A percentile compares a stretch with the other conserved stretches of the same genome.
Evolutionary conservation across 352 stramenopile genomes (phyloP).

Genomic region (Elongisporangium undulatum): DNA sequence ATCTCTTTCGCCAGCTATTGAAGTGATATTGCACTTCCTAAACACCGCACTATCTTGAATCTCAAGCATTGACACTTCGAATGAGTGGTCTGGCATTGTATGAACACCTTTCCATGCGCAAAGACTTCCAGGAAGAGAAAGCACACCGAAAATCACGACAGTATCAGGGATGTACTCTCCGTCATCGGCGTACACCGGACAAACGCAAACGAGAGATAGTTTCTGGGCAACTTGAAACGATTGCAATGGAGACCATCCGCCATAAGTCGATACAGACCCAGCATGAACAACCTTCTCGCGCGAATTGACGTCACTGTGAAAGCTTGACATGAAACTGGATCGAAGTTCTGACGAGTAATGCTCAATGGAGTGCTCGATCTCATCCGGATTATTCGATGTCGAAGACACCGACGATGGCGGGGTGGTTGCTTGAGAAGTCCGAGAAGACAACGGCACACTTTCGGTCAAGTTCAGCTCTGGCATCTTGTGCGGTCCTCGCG

Average conservation of each 20-base stretch:
- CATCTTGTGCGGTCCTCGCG: constrained; percentile 5
- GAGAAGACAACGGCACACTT: not conserved
- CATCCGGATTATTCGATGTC: constrained; percentile 4
- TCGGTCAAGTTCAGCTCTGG: not conserved
- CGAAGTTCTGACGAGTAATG: constrained; percentile 26
- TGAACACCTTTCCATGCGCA: constrained; percentile 61
- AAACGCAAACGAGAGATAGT: constrained; percentile 53
- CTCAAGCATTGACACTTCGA: constrained; percentile 41
- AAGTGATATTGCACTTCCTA: constrained; percentile 60
- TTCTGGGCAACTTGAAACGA: constrained; percentile 23
- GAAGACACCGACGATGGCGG: constrained; percentile 1
- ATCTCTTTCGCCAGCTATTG: constrained; percentile 70
- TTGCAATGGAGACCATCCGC: constrained; percentile 55
- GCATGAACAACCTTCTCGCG: constrained; percentile 45
- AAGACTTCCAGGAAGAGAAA: constrained; percentile 39
- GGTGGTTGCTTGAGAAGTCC: not conserved
- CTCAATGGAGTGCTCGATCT: constrained; percentile 10
- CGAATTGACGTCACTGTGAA: constrained; percentile 25
- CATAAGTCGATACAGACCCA: constrained; percentile 70
- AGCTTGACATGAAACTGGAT: constrained; percentile 25
- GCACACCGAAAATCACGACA: constrained; percentile 65
- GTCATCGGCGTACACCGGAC: constrained; percentile 70
- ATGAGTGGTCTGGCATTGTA: constrained; percentile 23
- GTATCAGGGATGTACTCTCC: constrained; percentile 69
- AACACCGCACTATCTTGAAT: constrained; percentile 44